Evolutionary conservation across 768 basidiomycete genomes (phyloP), one percentile per base, ranked within the genome.

Genomic region (Mycena alexandri): DNA sequence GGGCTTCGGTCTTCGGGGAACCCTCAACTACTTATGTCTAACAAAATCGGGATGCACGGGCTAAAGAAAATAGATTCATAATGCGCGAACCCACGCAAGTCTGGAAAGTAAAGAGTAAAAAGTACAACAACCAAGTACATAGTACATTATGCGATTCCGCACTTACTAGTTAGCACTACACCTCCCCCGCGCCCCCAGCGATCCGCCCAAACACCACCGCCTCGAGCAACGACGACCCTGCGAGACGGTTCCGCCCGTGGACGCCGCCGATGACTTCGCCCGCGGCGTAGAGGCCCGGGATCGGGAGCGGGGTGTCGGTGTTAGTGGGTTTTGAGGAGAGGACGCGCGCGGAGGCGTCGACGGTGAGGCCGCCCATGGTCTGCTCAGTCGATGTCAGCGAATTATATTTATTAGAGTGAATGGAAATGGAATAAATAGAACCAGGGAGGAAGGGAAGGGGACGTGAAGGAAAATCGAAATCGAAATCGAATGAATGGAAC

Each of bases 251-350:
- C 62, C 68, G 53, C 21, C 75, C 76, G 51, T 77, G 76, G 34
- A 77, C 75, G n/a, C 76, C 76, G 34, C 76, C 76, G 44, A 75
- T 75, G 29, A 72, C 72, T 54, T 77, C 76, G 5, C 76, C 76
- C 9, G 76, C 73, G 14, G 76, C 76, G 33, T 50, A 77, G 0
- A 77, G 63, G 2, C 76, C 76, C 13, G 67, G 56, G 21, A 77
- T 72, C 21, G 70, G 67, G 5, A 3, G 9, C 2, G 48, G 65
- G 21, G 52, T 54, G 38, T 44, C 64, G 14, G 64, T 60, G 48
- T 12, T 29, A n/a, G n/a, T 24, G 22, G 22, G 12, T 0, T 21
- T 21, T 46, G 44, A 8, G 43, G 57, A 33, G 34, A 76, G 68
- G 52, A 75, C 74, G 55, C 68, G 73, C 34, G 69, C 72, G 19